Evolutionary conservation across 192 early-diverging fungal species (phyloP).

Genomic region (Podila epicladia): DNA sequence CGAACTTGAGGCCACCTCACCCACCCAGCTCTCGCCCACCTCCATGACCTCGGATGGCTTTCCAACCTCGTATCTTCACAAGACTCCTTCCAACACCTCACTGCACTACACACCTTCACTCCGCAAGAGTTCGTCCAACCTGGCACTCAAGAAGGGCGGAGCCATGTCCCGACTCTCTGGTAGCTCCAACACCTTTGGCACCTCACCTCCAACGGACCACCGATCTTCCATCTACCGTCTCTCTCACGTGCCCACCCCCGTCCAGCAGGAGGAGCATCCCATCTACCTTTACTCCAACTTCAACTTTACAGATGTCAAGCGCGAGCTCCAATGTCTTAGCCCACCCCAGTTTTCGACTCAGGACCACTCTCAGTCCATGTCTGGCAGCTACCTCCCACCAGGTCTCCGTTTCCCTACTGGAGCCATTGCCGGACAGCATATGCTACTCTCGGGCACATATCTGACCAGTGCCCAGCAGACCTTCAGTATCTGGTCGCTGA

Average conservation of each 20-base stretch:
- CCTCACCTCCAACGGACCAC: slow-evolving; percentile 33
- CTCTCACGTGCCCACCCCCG: slow-evolving; percentile 32
- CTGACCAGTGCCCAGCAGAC: slow-evolving; percentile 72
- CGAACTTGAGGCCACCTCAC: slow-evolving; percentile 18
- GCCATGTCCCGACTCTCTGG: slow-evolving; percentile 44
- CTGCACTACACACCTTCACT: slow-evolving; percentile 32
- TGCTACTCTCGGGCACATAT: slow-evolving; percentile 78
- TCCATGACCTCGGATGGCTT: slow-evolving; percentile 20
- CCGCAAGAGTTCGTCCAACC: slow-evolving; percentile 45
- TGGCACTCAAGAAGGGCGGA: slow-evolving; percentile 36
- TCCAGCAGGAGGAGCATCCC: slow-evolving; percentile 64
- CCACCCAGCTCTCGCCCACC: slow-evolving; percentile 17
- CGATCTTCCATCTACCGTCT: slow-evolving; percentile 46
- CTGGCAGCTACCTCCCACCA: slow-evolving; percentile 70
- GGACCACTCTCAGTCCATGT: slow-evolving; percentile 76
- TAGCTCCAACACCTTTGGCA: slow-evolving; percentile 31
- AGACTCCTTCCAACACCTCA: slow-evolving; percentile 19
- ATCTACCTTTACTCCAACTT: slow-evolving; percentile 85
- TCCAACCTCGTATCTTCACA: slow-evolving; percentile 34
- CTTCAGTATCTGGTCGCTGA: slow-evolving; percentile 79
- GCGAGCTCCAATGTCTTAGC: slow-evolving; percentile 75
- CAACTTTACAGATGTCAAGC: slow-evolving; percentile 82
- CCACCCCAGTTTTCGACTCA: slow-evolving; percentile 69
- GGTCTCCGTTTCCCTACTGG: slow-evolving; percentile 84
- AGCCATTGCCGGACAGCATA: slow-evolving; percentile 72